These are phyloP conservation scores for Phytopythium mirpurense DNA, from an alignment of 352 stramenopile species.

Conservation along the genomic window DNA sequence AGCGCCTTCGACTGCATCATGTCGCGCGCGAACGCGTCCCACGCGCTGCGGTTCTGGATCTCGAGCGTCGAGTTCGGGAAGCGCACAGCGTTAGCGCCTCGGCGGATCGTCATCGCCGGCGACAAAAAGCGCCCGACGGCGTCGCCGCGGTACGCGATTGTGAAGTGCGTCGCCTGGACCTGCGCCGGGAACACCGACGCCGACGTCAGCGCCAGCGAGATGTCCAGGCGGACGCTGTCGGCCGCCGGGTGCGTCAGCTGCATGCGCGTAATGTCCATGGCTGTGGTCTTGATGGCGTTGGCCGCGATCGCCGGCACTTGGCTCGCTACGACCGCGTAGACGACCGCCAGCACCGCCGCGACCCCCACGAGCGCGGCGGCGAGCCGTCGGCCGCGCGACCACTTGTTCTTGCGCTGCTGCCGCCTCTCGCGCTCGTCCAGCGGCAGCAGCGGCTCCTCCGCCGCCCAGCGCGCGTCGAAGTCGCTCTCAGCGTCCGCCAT, in stretches of 20 bases:
- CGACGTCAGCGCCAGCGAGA: slow-evolving; percentile 45
- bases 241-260: slow-evolving; percentile 35
- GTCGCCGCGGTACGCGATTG: slow-evolving; percentile 35
- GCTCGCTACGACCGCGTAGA: slow-evolving; percentile 38
- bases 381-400: slow-evolving; percentile 19
- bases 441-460: slow-evolving; percentile 25
- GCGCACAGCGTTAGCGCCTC: slow-evolving; percentile 38
- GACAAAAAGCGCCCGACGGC: slow-evolving; percentile 40
- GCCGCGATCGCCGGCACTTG: slow-evolving; percentile 53
- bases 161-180: slow-evolving; percentile 41
- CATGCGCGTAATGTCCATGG: slow-evolving; percentile 59
- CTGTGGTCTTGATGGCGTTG: slow-evolving; percentile 47
- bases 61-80: slow-evolving; percentile 50
- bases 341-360: slow-evolving; percentile 23
- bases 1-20: slow-evolving; percentile 47
- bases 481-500: background rate
- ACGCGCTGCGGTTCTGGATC: slow-evolving; percentile 49
- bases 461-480: slow-evolving; percentile 18
- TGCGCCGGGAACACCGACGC: slow-evolving; percentile 44
- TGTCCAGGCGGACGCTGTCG: slow-evolving; percentile 33
- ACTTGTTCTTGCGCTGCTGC: slow-evolving; percentile 3
- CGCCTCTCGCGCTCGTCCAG: slow-evolving; percentile 9
- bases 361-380: slow-evolving; percentile 8
- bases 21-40: slow-evolving; percentile 60
- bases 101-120: slow-evolving; percentile 40